Evolutionary conservation across 2,329 filamentous ascomycete genomes (phyloP).

Genomic region (Simplicillium aogashimaense): DNA sequence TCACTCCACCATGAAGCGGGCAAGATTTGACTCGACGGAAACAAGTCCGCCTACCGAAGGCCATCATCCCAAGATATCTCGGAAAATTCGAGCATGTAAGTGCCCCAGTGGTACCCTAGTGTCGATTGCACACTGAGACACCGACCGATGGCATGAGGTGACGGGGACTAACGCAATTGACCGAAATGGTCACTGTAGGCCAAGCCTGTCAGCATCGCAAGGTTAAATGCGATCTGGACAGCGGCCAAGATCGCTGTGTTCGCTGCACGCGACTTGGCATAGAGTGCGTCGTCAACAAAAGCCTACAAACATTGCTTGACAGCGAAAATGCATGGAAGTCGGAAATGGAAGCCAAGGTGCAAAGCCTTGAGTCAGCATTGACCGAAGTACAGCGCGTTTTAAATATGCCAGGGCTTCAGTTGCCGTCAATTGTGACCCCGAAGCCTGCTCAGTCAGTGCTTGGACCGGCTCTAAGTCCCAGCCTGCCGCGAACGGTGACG

Average conservation of each 20-base stretch:
- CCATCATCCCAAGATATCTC: constrained; percentile 18
- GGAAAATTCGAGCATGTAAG: constrained; percentile 22
- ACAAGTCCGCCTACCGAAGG: constrained; percentile 7
- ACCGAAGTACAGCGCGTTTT: constrained; percentile 15
- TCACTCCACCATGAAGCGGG: constrained; percentile 10
- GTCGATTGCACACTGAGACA: too few species aligned
- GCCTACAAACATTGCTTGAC: constrained; percentile 43
- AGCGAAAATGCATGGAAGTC: constrained; percentile 37
- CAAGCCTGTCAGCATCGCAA: constrained; percentile 42
- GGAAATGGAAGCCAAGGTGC: constrained; percentile 17
- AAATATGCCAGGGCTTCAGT: constrained; percentile 7
- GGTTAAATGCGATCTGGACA: constrained; percentile 41
- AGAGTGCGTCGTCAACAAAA: constrained; percentile 44
- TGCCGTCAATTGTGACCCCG: background rate
- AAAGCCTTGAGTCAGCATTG: constrained; percentile 15
- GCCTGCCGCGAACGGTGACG: constrained; percentile 11
- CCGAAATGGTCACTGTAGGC: constrained; percentile 9
- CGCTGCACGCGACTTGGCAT: constrained; percentile 39
- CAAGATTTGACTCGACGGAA: constrained; percentile 10
- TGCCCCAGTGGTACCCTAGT: background rate
- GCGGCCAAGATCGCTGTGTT: constrained; percentile 32
- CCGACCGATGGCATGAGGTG: too few species aligned
- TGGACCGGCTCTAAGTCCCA: constrained; percentile 7
- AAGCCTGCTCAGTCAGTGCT: background rate
- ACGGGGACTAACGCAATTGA: background rate